These are phyloP conservation scores for Smithsoniella earleae DNA, from an alignment of 163 green algal species.

Conservation along the genomic window DNA sequence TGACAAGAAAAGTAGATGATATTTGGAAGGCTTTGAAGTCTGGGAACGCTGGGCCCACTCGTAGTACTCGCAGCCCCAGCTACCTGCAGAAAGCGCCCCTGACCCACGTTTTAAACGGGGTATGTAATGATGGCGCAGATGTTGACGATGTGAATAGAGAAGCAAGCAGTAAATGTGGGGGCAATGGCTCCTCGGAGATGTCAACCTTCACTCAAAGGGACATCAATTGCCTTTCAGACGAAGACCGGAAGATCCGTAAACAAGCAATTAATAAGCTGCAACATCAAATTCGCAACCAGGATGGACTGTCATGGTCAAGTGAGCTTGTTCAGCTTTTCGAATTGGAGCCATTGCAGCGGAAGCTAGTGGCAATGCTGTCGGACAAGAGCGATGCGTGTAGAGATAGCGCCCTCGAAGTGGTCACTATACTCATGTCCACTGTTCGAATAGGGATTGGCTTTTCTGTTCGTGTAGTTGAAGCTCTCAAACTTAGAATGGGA, in stretches of 20 bases:
- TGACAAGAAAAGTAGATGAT: slow-evolving; percentile 3
- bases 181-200: too few species aligned
- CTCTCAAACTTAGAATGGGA: slow-evolving; percentile 14
- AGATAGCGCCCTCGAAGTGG: neutral
- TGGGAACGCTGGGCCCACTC: too few species aligned
- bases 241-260: neutral
- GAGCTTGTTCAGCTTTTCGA: neutral
- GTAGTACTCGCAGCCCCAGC: too few species aligned
- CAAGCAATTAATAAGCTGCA: slow-evolving; percentile 13
- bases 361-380: slow-evolving; percentile 1
- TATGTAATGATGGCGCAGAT: too few species aligned
- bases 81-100: too few species aligned
- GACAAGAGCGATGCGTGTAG: slow-evolving; percentile 1
- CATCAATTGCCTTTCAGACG: slow-evolving; percentile 22
- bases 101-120: too few species aligned
- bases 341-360: neutral
- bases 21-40: slow-evolving; percentile 29
- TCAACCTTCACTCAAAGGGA: slow-evolving; percentile 29
- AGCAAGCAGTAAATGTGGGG: too few species aligned
- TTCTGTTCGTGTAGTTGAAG: neutral
- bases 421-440: neutral
- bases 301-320: neutral
- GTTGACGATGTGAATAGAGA: too few species aligned
- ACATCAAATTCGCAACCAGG: neutral
- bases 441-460: neutral